These are phyloP conservation scores for Venturia aucupariae DNA, from an alignment of 2,329 filamentous ascomycete species.

Conservation along the genomic window DNA sequence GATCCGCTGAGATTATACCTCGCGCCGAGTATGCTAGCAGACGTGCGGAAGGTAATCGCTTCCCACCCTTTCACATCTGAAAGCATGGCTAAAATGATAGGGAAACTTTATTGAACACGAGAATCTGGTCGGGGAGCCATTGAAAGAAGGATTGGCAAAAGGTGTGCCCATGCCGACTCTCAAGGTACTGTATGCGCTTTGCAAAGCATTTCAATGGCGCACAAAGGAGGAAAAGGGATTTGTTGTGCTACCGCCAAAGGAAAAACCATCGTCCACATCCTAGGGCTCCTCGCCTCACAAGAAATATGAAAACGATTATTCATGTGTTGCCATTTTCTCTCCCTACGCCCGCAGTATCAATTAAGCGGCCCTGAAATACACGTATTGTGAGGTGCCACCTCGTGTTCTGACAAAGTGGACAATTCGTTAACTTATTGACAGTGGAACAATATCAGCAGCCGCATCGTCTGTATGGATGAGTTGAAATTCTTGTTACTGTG, in stretches of 20 bases:
- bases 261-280: not conserved
- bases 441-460: no score
- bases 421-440: not conserved
- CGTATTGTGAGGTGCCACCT: no score
- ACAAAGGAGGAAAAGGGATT: constrained; percentile 37
- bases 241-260: not conserved
- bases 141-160: constrained; percentile 39
- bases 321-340: no score
- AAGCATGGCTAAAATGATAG: constrained; percentile 19
- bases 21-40: constrained; percentile 47
- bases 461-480: no score
- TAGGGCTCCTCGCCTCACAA: no score
- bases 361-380: no score
- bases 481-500: no score
- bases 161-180: constrained; percentile 45
- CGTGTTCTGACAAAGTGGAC: no score
- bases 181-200: constrained; percentile 38
- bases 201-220: constrained; percentile 41
- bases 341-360: no score
- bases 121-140: constrained; percentile 48
- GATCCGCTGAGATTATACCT: constrained; percentile 43
- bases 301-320: no score
- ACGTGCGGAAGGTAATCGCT: constrained; percentile 34
- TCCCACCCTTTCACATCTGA: constrained; percentile 17
- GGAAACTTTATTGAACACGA: constrained; percentile 49